Conservation (phyloP, 352 stramenopile genomes). For the Globisporangium canariense region DNA sequence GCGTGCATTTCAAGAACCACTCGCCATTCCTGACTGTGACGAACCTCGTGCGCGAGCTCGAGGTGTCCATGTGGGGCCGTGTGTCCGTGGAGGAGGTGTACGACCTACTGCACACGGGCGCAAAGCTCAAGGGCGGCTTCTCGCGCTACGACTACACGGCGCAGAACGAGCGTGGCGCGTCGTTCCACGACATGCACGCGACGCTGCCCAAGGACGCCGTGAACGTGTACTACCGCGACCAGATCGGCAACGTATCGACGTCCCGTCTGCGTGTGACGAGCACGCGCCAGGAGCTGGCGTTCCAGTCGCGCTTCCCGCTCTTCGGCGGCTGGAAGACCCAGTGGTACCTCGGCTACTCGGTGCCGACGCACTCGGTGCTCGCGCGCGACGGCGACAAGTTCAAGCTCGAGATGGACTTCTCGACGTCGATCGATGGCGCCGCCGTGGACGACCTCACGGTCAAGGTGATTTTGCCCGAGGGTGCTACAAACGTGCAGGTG, state of each 20-base stretch:
- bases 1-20: conserved; percentile 87
- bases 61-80: conserved; percentile 89
- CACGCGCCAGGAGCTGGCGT: conserved; percentile 64
- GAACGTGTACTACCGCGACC: conserved; percentile 90
- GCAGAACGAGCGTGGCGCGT: conserved; percentile 58
- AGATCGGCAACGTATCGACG: conserved; percentile 89
- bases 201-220: conserved; percentile 70
- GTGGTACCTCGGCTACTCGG: conserved; percentile 87
- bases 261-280: conserved; percentile 57
- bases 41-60: conserved; percentile 80
- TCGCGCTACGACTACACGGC: conserved; percentile 84
- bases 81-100: conserved; percentile 88
- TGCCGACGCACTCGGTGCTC: conserved; percentile 79
- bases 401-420: conserved; percentile 85
- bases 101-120: conserved; percentile 83
- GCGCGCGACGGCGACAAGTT: conserved; percentile 60
- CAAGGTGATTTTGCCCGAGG: conserved; percentile 87
- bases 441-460: conserved; percentile 83
- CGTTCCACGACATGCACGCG: conserved; percentile 73
- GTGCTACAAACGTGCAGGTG: conserved; percentile 72
- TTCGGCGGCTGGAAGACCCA: conserved; percentile 90
- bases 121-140: conserved; percentile 82
- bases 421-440: conserved; percentile 71
- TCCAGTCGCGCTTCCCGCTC: conserved; percentile 83
- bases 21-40: conserved; percentile 84